These are phyloP conservation scores for Ophiosphaerella korrae DNA, from an alignment of 2,329 filamentous ascomycete species.

Conservation along the genomic window DNA sequence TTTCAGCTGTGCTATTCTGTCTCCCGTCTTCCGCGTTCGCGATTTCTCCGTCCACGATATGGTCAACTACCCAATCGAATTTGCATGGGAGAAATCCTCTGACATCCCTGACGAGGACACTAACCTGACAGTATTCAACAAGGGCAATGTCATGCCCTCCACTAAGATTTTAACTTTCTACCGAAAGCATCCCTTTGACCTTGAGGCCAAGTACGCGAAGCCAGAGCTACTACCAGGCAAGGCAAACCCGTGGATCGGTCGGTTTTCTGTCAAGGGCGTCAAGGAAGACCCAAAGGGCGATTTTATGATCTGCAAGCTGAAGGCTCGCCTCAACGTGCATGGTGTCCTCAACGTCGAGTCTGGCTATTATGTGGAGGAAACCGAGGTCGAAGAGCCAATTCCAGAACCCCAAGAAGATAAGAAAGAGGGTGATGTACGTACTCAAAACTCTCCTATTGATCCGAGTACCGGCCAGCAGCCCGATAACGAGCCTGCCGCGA, in stretches of 20 bases:
- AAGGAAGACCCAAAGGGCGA: constrained; percentile 92
- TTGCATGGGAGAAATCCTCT: constrained; percentile 97
- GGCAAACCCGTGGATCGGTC: constrained; percentile 91
- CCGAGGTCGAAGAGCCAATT: constrained; percentile 93
- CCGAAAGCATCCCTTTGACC: constrained; percentile 94
- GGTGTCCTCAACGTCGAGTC: constrained; percentile 95
- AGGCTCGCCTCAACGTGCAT: constrained; percentile 95
- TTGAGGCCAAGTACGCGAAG: constrained; percentile 92
- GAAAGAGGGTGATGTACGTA: constrained; percentile 75
- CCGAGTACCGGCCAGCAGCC: constrained; percentile 24
- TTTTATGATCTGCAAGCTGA: constrained; percentile 99
- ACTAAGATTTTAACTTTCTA: constrained; percentile 99
- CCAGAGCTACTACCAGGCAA: constrained; percentile 87
- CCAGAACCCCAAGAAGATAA: constrained; percentile 66
- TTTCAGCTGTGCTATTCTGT: constrained; percentile 96
- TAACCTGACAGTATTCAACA: constrained; percentile 95
- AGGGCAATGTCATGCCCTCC: constrained; percentile 93
- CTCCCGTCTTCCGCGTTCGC: constrained; percentile 95
- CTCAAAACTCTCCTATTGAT: constrained; percentile 28
- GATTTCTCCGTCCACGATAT: constrained; percentile 98
- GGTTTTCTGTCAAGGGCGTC: constrained; percentile 97
- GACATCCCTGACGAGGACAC: constrained; percentile 99
- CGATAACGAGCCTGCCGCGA: constrained; percentile 34
- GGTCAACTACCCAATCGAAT: constrained; percentile 97
- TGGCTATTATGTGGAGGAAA: constrained; percentile 97